phyloP scores from a whole-genome alignment of 768 basidiomycete species.

The Chalciporus chontae region DNA sequence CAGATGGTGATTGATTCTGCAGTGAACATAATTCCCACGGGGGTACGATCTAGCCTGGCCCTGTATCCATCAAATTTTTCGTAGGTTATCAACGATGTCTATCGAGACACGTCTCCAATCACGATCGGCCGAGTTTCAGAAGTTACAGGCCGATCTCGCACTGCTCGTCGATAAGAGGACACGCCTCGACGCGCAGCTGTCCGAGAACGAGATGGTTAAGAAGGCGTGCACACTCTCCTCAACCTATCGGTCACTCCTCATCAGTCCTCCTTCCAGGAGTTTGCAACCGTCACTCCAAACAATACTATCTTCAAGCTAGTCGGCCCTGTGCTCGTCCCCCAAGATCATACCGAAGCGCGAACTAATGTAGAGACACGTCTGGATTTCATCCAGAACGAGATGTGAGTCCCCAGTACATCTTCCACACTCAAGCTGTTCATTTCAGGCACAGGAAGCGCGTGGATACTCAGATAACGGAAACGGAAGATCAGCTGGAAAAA shows the following conservation, averaged over 20 bases:
- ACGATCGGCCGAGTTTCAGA: constrained; percentile 74
- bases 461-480: constrained; percentile 77
- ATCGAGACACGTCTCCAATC: constrained; percentile 60
- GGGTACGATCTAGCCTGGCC: too few relatives aligned
- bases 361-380: constrained; percentile 85
- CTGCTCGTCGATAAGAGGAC: constrained; percentile 77
- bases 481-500: constrained; percentile 70
- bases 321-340: constrained; percentile 86
- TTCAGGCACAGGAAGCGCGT: constrained; percentile 59
- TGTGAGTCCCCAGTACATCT: constrained; percentile 46
- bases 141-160: constrained; percentile 71
- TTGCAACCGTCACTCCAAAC: constrained; percentile 63
- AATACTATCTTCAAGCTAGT: constrained; percentile 89
- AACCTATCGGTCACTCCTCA: not conserved
- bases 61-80: too few relatives aligned
- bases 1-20: too few relatives aligned
- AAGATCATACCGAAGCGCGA: constrained; percentile 86
- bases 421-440: constrained; percentile 6
- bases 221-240: constrained; percentile 50
- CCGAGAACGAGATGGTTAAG: constrained; percentile 90
- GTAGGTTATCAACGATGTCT: constrained; percentile 43
- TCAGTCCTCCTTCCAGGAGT: constrained; percentile 57
- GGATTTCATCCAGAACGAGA: constrained; percentile 84
- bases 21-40: too few relatives aligned
- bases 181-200: constrained; percentile 82